Evolutionary conservation across 2,329 filamentous ascomycete species (phyloP), one percentile per base, ranked within the genome.

Genomic region (Helotiales sp.): DNA sequence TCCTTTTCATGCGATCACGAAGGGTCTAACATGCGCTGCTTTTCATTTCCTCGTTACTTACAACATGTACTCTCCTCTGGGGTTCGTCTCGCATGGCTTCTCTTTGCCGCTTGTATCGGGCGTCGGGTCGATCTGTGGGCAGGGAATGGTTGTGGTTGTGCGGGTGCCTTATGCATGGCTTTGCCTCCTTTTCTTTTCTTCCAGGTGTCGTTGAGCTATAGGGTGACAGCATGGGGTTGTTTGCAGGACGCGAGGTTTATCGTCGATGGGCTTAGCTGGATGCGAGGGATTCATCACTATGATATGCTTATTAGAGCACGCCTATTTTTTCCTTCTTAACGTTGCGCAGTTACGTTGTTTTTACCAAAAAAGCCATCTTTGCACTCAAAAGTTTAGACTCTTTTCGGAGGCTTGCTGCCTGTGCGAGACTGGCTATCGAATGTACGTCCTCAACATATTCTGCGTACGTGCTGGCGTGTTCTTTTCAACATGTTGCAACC

Each of bases 1-100:
- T 69, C 61, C 55, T 66, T 71, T 67, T 72, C 66, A 72, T 66
- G 70, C 68, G 69, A 69, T 65, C 67, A 72, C 69, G 70, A 72
- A 65, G 63, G 67, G 64, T 67, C 61, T 67, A 57, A 63, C 55
- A 63, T 66, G 63, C 63, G 60, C 61, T 65, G 62, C 54, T 62
- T 63, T 63, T 56, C 24, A 38, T 44, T 60, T 59, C 57, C 36
- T 36, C n/a, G n/a, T n/a, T n/a, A n/a, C 1, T 33, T 31, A 48
- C 46, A 47, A 64, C 60, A 63, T 67, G 63, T 68, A 63, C 29
- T 48, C 46, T 58, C 61, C 63, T 65, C 63, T 58, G 49, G 55
- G n/a, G n/a, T n/a, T n/a, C 61, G 57, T 38, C 54, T 58, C 46
- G 56, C 54, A 57, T 64, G 57, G 54, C 60, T 62, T 54, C 57